These are phyloP conservation scores for Calonectria montana DNA, from an alignment of 2,329 filamentous ascomycete species.

Conservation along the genomic window DNA sequence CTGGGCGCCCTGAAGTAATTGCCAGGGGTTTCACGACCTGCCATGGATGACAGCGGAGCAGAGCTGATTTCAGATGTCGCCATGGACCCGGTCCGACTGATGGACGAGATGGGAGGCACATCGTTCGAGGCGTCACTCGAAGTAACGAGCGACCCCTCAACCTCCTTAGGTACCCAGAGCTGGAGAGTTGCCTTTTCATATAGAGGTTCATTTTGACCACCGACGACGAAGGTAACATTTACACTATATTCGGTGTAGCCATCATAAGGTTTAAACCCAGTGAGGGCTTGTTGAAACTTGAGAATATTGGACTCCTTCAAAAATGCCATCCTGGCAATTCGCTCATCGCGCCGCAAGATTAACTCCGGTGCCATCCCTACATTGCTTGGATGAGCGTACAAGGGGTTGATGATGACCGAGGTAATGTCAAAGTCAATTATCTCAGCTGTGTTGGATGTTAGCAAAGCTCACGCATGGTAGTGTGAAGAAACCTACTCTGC, in stretches of 20 bases:
- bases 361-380: constrained; percentile 39
- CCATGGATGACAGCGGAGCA: constrained; percentile 2
- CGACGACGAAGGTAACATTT: constrained; percentile 44
- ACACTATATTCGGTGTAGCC: constrained; percentile 42
- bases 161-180: constrained; percentile 46
- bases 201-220: constrained; percentile 35
- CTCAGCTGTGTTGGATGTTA: constrained; percentile 34
- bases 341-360: constrained; percentile 44
- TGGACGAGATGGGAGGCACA: constrained; percentile 2
- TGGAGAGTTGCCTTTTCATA: constrained; percentile 46
- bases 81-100: constrained; percentile 32
- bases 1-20: constrained; percentile 5
- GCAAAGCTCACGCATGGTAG: background rate
- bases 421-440: constrained; percentile 48
- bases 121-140: constrained; percentile 39
- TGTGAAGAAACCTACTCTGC: constrained; percentile 30
- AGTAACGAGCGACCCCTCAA: constrained; percentile 42
- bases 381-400: constrained; percentile 42
- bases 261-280: constrained; percentile 46
- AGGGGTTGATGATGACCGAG: constrained; percentile 41
- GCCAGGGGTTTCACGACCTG: constrained; percentile 13
- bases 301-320: constrained; percentile 39
- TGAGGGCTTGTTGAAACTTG: constrained; percentile 49
- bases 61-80: constrained; percentile 17
- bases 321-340: constrained; percentile 46